Evolutionary conservation across 129 eudicot species (phyloP).

Genomic region (Erigeron canadensis): DNA sequence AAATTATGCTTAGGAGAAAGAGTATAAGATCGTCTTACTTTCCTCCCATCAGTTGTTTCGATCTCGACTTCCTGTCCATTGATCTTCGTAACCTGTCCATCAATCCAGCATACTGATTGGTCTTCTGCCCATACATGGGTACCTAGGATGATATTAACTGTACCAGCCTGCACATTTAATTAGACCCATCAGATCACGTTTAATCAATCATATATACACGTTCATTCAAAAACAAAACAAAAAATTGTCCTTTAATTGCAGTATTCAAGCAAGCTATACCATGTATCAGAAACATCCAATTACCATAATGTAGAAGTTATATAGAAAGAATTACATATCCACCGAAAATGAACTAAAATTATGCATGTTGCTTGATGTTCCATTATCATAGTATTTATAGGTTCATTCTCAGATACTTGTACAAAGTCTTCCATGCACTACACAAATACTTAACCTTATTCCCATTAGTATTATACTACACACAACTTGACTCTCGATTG

Average conservation of each 20-base stretch:
- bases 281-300: neutral
- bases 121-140: slow-evolving; percentile 94
- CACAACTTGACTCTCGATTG: neutral
- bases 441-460: neutral
- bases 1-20: neutral
- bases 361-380: slow-evolving; percentile 16
- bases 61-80: slow-evolving; percentile 70
- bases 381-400: neutral
- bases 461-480: too few species aligned
- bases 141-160: slow-evolving; percentile 77
- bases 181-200: slow-evolving; percentile 31
- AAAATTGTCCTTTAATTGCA: slow-evolving; percentile 16
- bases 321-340: slow-evolving; percentile 2
- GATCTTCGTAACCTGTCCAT: slow-evolving; percentile 78
- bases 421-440: neutral
- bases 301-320: slow-evolving; percentile 15
- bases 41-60: slow-evolving; percentile 57
- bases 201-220: slow-evolving; percentile 17
- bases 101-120: slow-evolving; percentile 71
- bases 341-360: slow-evolving; percentile 4
- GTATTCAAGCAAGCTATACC: slow-evolving; percentile 7
- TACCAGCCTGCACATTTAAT: slow-evolving; percentile 61
- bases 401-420: neutral
- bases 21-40: slow-evolving; percentile 46
- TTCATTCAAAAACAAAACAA: too few species aligned